phyloP scores from a whole-genome alignment of 192 early-diverging fungal genomes.

The Rhizoclosmatium globosum region DNA sequence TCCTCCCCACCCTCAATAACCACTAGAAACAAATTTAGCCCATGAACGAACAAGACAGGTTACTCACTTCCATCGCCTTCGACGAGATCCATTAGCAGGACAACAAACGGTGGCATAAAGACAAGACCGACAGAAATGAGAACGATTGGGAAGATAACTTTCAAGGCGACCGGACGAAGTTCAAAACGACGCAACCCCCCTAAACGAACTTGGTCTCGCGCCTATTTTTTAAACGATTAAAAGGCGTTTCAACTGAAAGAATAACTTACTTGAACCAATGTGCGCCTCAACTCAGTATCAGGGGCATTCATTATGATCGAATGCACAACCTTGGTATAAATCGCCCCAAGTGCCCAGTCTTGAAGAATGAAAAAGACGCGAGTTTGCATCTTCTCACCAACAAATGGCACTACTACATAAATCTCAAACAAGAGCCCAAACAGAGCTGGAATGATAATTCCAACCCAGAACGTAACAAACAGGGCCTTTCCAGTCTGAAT shows the following conservation, averaged over 20 bases:
- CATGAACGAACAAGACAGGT: not conserved
- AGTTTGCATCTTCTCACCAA: slow-evolving; percentile 43
- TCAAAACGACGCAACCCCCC: slow-evolving; percentile 38
- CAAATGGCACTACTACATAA: slow-evolving; percentile 73
- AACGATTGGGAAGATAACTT: slow-evolving; percentile 25
- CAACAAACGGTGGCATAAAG: slow-evolving; percentile 7
- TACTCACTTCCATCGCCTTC: slow-evolving; percentile 21
- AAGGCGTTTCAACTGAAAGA: not conserved
- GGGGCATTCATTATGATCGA: slow-evolving; percentile 57
- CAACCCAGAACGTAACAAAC: slow-evolving; percentile 64
- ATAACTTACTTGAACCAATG: slow-evolving; percentile 42
- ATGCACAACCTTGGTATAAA: slow-evolving; percentile 74
- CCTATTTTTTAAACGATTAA: slow-evolving; percentile 17
- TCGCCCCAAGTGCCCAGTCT: slow-evolving; percentile 77
- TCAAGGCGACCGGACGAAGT: slow-evolving; percentile 25
- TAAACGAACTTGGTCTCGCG: slow-evolving; percentile 38
- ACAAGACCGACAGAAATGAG: slow-evolving; percentile 8
- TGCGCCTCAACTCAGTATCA: slow-evolving; percentile 48
- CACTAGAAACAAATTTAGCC: not conserved
- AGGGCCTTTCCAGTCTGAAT: slow-evolving; percentile 43
- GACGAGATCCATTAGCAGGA: not conserved
- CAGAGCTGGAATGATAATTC: slow-evolving; percentile 72
- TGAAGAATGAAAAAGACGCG: slow-evolving; percentile 51
- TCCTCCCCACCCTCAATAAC: slow-evolving; percentile 5
- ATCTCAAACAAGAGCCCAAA: slow-evolving; percentile 77